These are phyloP conservation scores for Filosporella fistucella DNA, from an alignment of 495 filamentous ascomycete species.

Conservation along the genomic window DNA sequence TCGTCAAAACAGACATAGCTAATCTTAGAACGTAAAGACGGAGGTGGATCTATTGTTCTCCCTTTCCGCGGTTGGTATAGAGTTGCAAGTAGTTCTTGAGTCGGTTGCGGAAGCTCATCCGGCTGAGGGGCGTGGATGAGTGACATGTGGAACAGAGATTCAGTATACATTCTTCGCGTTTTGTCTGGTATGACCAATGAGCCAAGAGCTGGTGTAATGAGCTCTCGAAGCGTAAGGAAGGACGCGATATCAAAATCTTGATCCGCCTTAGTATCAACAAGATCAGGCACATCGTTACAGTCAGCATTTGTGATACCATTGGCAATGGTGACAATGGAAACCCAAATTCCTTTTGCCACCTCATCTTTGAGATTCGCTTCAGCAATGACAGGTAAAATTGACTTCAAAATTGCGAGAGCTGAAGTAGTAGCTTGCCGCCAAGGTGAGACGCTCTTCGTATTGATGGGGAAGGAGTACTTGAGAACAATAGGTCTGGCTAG, in stretches of 20 bases:
- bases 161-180: constrained; percentile 65
- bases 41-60: constrained; percentile 62
- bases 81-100: constrained; percentile 50
- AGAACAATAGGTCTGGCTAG: constrained; percentile 63
- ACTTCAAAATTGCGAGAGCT: constrained; percentile 61
- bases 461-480: constrained; percentile 65
- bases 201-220: constrained; percentile 75
- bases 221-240: constrained; percentile 59
- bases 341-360: constrained; percentile 50
- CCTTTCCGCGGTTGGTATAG: constrained; percentile 64
- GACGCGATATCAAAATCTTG: constrained; percentile 77
- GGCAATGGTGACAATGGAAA: constrained; percentile 51
- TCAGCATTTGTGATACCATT: constrained; percentile 58
- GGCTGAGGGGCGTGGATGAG: constrained; percentile 70
- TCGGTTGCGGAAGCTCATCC: constrained; percentile 53
- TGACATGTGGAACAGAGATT: constrained; percentile 75
- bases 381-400: constrained; percentile 59
- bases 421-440: constrained; percentile 78
- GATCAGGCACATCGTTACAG: constrained; percentile 33
- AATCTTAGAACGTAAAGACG: constrained; percentile 65
- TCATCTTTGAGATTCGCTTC: constrained; percentile 44
- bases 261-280: constrained; percentile 49
- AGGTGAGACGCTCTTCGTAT: constrained; percentile 52
- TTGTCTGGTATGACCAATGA: constrained; percentile 56
- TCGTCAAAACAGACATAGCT: constrained; percentile 77